Percentiles rank a stretch among this genome's conserved stretches.
These are phyloP conservation scores for Ophiocordyceps camponoti-floridani DNA, from an alignment of 2,329 filamentous ascomycete species.

Conservation along the genomic window DNA sequence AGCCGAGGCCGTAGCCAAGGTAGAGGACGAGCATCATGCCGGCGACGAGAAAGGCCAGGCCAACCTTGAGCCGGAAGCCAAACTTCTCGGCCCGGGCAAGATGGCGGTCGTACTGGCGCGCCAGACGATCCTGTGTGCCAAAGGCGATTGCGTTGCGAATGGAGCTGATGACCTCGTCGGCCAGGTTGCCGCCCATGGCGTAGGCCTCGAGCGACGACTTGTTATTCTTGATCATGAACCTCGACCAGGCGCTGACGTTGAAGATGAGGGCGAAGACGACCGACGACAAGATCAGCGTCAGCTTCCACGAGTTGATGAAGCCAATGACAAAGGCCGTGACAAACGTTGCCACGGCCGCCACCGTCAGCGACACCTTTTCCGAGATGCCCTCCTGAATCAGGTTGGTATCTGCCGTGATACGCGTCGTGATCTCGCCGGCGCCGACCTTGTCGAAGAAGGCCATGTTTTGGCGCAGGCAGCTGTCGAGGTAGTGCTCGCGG, in stretches of 20 bases:
- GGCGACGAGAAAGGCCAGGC: slow-evolving; percentile 33
- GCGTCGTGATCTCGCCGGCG: slow-evolving; percentile 81
- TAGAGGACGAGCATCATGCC: slow-evolving; percentile 35
- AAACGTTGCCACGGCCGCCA: slow-evolving; percentile 66
- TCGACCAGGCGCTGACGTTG: slow-evolving; percentile 28
- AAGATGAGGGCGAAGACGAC: slow-evolving; percentile 36
- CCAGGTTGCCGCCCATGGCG: slow-evolving; percentile 47
- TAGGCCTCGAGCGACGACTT: slow-evolving; percentile 29
- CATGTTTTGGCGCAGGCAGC: slow-evolving; percentile 76
- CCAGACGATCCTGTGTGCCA: slow-evolving; percentile 37
- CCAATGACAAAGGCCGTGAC: slow-evolving; percentile 40
- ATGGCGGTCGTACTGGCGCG: slow-evolving; percentile 33
- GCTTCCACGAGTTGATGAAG: slow-evolving; percentile 37
- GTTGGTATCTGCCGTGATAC: slow-evolving; percentile 88
- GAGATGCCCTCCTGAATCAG: slow-evolving; percentile 86
- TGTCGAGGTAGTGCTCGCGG: slow-evolving; percentile 65
- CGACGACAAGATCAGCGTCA: slow-evolving; percentile 40
- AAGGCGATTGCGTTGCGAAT: slow-evolving; percentile 46
- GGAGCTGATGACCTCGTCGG: slow-evolving; percentile 40
- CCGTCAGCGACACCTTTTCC: slow-evolving; percentile 66
- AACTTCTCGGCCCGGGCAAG: slow-evolving; percentile 33
- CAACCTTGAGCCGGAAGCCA: slow-evolving; percentile 45
- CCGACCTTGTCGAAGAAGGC: slow-evolving; percentile 87
- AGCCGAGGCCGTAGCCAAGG: slow-evolving; percentile 34
- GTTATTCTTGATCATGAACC: slow-evolving; percentile 35